Evolutionary conservation across 495 filamentous ascomycete genomes (phyloP).

Genomic region (Cenococcum geophilum): DNA sequence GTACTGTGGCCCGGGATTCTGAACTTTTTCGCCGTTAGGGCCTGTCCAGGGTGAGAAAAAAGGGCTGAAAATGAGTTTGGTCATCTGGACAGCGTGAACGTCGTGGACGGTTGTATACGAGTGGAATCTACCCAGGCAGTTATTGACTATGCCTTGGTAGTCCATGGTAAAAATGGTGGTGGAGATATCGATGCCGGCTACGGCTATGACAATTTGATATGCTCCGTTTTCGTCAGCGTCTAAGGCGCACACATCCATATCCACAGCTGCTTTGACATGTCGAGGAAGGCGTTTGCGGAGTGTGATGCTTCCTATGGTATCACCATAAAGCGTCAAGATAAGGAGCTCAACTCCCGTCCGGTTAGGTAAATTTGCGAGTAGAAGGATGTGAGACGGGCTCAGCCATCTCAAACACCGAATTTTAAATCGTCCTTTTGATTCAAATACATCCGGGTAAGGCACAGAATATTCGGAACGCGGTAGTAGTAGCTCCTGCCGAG

Average conservation of each 20-base stretch:
- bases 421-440: constrained; percentile 31
- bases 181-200: constrained; percentile 75
- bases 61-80: constrained; percentile 71
- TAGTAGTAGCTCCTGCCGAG: constrained; percentile 47
- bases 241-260: constrained; percentile 67
- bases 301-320: constrained; percentile 35
- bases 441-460: constrained; percentile 46
- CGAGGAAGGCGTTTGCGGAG: constrained; percentile 51
- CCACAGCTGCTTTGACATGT: constrained; percentile 58
- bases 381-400: constrained; percentile 45
- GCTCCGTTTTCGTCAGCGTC: constrained; percentile 43
- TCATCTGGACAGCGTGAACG: constrained; percentile 81
- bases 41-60: constrained; percentile 52
- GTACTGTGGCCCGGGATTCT: constrained; percentile 44
- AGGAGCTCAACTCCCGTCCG: constrained; percentile 63
- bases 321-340: constrained; percentile 51
- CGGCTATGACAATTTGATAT: constrained; percentile 71
- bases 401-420: constrained; percentile 57
- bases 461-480: constrained; percentile 57
- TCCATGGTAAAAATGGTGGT: constrained; percentile 55
- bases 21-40: constrained; percentile 28
- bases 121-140: constrained; percentile 52
- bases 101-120: constrained; percentile 58
- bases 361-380: constrained; percentile 43
- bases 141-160: constrained; percentile 42